A percentile compares a stretch with the other conserved stretches of the same genome.
These are phyloP conservation scores for Plasmodium coatneyi DNA, from an alignment of 169 alveolate species.

Conservation along the genomic window DNA sequence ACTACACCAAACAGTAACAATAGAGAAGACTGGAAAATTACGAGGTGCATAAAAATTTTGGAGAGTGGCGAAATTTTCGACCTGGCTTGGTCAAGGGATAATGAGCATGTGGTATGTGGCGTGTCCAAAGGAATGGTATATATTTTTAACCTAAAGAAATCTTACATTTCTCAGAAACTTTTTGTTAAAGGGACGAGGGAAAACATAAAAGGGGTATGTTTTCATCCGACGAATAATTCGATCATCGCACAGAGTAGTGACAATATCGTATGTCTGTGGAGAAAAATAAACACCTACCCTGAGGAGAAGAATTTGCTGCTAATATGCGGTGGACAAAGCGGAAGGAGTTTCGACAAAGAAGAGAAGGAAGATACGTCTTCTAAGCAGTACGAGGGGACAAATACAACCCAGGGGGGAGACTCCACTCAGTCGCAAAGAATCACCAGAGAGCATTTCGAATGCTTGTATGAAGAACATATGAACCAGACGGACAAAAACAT, in stretches of 20 bases:
- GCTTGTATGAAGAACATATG: slow-evolving; percentile 59
- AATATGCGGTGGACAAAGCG: background rate
- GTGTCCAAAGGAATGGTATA: slow-evolving; percentile 48
- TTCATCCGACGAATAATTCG: slow-evolving; percentile 63
- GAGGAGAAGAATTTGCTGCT: background rate
- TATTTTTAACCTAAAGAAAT: slow-evolving; percentile 34
- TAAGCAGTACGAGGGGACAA: background rate
- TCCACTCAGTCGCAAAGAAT: background rate
- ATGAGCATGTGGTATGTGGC: slow-evolving; percentile 73
- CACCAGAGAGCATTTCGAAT: slow-evolving; percentile 48
- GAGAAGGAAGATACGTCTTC: background rate
- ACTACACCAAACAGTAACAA: background rate
- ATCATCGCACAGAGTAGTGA: slow-evolving; percentile 70
- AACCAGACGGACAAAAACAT: slow-evolving; percentile 52
- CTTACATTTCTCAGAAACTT: slow-evolving; percentile 29
- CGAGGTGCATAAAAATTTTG: slow-evolving; percentile 32
- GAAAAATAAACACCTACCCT: slow-evolving; percentile 11
- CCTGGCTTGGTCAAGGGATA: slow-evolving; percentile 57
- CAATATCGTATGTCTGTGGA: slow-evolving; percentile 57
- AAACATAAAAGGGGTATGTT: slow-evolving; percentile 64
- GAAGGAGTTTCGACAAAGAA: background rate
- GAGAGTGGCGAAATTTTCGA: slow-evolving; percentile 73
- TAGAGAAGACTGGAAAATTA: slow-evolving; percentile 74
- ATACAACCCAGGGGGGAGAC: background rate
- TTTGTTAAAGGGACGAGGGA: slow-evolving; percentile 69